Conservation (phyloP, 352 stramenopile genomes). For the Paralagenidium karlingii region DNA sequence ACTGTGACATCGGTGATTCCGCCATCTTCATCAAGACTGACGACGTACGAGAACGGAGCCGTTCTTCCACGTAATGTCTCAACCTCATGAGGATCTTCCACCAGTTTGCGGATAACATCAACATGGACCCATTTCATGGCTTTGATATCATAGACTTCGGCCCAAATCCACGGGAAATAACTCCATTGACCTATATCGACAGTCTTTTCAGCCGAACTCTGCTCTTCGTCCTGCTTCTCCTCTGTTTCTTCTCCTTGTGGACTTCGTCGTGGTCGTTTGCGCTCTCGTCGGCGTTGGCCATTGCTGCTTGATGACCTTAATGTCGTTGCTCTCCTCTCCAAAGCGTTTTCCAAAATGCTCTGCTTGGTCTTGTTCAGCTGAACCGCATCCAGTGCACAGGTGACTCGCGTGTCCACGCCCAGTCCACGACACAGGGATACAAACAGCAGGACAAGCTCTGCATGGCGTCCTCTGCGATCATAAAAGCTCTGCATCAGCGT, state of each 20-base stretch:
- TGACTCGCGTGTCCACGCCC: slow-evolving; percentile 35
- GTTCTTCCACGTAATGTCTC: slow-evolving; percentile 30
- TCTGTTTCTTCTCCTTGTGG: slow-evolving; percentile 5
- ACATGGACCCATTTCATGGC: slow-evolving; percentile 40
- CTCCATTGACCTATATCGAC: background rate
- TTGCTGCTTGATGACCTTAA: slow-evolving; percentile 27
- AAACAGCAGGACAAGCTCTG: slow-evolving; percentile 51
- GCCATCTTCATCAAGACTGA: slow-evolving; percentile 33
- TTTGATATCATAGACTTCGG: slow-evolving; percentile 45
- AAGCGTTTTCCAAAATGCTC: too few relatives aligned
- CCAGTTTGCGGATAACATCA: slow-evolving; percentile 28
- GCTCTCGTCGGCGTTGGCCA: background rate
- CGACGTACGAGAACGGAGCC: slow-evolving; percentile 42
- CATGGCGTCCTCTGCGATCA: slow-evolving; percentile 17
- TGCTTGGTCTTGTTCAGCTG: slow-evolving; percentile 26
- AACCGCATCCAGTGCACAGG: slow-evolving; percentile 32
- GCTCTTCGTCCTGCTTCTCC: slow-evolving; percentile 1
- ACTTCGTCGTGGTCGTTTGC: background rate
- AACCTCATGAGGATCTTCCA: slow-evolving; percentile 32
- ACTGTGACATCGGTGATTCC: slow-evolving; percentile 40
- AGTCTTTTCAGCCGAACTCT: background rate
- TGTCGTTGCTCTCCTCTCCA: too few relatives aligned
- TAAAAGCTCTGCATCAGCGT: slow-evolving; percentile 42
- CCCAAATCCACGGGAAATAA: slow-evolving; percentile 42
- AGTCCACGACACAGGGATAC: slow-evolving; percentile 40